Evolutionary conservation across 2,329 filamentous ascomycete species (phyloP).

Genomic region (Neoascochyta sp.): DNA sequence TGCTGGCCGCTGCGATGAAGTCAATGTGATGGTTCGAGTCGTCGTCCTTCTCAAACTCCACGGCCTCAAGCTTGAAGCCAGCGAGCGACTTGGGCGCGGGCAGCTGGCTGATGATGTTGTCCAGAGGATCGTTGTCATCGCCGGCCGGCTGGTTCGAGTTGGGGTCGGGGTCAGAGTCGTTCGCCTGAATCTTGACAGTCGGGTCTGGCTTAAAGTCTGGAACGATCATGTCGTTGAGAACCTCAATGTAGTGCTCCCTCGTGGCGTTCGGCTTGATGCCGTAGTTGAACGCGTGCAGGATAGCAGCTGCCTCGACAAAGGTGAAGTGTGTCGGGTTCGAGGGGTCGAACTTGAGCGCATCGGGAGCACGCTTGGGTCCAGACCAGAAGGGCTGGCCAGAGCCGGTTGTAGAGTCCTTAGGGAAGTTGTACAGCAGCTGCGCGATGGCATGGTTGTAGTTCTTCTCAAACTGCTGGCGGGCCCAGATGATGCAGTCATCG

Average conservation of each 20-base stretch:
- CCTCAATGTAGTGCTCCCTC: constrained; percentile 69
- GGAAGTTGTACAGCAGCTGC: constrained; percentile 94
- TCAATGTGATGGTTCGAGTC: constrained; percentile 98
- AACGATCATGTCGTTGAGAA: constrained; percentile 88
- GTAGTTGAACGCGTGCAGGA: constrained; percentile 97
- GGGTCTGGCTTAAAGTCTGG: constrained; percentile 91
- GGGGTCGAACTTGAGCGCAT: constrained; percentile 82
- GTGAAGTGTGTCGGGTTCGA: constrained; percentile 81
- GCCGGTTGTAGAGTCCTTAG: constrained; percentile 85
- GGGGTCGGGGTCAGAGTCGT: constrained; percentile 91
- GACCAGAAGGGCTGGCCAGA: constrained; percentile 95
- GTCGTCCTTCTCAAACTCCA: constrained; percentile 98
- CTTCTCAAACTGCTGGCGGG: constrained; percentile 86
- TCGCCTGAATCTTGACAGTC: constrained; percentile 92
- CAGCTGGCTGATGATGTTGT: constrained; percentile 67
- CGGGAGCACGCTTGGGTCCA: constrained; percentile 92
- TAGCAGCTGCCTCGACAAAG: constrained; percentile 84
- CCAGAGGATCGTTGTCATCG: constrained; percentile 72
- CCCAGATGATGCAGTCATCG: constrained; percentile 96
- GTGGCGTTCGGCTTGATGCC: constrained; percentile 82
- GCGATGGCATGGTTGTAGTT: constrained; percentile 97
- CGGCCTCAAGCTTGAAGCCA: constrained; percentile 83
- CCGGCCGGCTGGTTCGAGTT: constrained; percentile 63
- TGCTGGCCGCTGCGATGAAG: constrained; percentile 96
- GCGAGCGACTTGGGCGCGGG: constrained; percentile 76